Percentiles rank a stretch among this genome's conserved stretches.
Evolutionary conservation across 176 grass and related monocot species (phyloP).

Genomic region (Zea mays): DNA sequence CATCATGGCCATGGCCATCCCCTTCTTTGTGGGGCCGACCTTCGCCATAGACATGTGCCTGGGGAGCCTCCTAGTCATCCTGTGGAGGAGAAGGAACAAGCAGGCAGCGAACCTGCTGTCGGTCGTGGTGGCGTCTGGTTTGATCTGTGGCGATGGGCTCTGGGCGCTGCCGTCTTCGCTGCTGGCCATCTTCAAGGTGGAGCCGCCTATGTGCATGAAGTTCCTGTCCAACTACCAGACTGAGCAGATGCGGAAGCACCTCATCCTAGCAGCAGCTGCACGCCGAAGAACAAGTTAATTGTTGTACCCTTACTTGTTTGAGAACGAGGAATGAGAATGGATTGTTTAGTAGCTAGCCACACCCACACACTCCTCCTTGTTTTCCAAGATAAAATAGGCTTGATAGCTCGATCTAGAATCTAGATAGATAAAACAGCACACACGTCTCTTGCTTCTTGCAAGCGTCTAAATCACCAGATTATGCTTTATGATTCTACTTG

Average conservation of each 20-base stretch:
- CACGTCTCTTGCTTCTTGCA: background rate
- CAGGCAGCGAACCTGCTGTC: constrained; percentile 5
- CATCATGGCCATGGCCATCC: constrained; percentile 50
- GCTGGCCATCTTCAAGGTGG: constrained; percentile 26
- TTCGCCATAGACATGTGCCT: constrained; percentile 20
- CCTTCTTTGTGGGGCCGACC: constrained; percentile 38
- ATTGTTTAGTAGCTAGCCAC: background rate
- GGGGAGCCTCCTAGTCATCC: too few species aligned
- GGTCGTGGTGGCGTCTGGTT: constrained; percentile 35
- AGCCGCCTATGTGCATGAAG: constrained; percentile 51
- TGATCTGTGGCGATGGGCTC: constrained; percentile 49
- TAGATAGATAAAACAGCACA: background rate
- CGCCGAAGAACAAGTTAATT: background rate
- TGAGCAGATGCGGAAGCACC: constrained; percentile 10
- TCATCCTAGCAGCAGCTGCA: background rate
- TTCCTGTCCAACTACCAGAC: constrained; percentile 34
- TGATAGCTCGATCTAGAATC: background rate
- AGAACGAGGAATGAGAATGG: background rate
- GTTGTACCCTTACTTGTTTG: background rate
- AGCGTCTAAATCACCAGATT: constrained; percentile 17
- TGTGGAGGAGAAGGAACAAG: constrained; percentile 6
- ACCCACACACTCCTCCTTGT: background rate
- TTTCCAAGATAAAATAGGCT: background rate
- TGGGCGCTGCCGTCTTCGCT: constrained; percentile 38
- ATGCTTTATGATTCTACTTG: too few species aligned